phyloP scores from a whole-genome alignment of 106 monocot species.

The Allium fistulosum region DNA sequence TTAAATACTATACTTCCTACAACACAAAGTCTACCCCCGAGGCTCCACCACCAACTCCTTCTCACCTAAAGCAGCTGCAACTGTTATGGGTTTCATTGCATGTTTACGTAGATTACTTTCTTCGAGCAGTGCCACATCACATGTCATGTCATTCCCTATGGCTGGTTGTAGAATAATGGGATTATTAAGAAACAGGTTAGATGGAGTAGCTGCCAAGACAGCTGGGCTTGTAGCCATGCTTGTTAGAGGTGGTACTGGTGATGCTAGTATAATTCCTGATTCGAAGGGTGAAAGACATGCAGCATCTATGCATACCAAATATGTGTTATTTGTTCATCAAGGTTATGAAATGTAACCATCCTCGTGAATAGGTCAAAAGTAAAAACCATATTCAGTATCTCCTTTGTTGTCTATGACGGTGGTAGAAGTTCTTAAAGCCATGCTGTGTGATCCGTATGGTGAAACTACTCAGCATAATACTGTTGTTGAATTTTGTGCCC shows the following conservation, averaged over 20 bases:
- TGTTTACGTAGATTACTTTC: conserved; percentile 88
- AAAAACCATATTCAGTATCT: conserved; percentile 77
- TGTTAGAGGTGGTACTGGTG: conserved; percentile 87
- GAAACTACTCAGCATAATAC: conserved; percentile 97
- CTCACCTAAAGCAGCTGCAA: no score
- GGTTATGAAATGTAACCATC: conserved; percentile 61
- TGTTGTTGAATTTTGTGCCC: conserved; percentile 93
- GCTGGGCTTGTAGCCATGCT: conserved; percentile 88
- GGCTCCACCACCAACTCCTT: no score
- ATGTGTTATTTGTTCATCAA: conserved; percentile 77
- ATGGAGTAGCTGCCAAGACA: conserved; percentile 86
- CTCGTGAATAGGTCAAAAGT: conserved; percentile 91
- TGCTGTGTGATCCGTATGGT: conserved; percentile 95
- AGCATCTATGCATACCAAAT: conserved; percentile 93
- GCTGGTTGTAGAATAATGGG: conserved; percentile 99
- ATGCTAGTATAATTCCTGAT: conserved; percentile 46
- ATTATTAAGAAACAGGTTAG: conserved; percentile 90
- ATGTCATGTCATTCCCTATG: conserved; percentile 97
- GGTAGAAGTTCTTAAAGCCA: conserved; percentile 94
- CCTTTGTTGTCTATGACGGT: conserved; percentile 87
- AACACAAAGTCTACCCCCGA: no score
- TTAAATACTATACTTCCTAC: no score
- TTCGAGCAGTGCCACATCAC: conserved; percentile 89
- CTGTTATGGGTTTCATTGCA: no score
- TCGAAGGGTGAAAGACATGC: conserved; percentile 96